Base-by-base conservation (phyloP, 805 yeast species). In the Clavispora carvajalis region DNA sequence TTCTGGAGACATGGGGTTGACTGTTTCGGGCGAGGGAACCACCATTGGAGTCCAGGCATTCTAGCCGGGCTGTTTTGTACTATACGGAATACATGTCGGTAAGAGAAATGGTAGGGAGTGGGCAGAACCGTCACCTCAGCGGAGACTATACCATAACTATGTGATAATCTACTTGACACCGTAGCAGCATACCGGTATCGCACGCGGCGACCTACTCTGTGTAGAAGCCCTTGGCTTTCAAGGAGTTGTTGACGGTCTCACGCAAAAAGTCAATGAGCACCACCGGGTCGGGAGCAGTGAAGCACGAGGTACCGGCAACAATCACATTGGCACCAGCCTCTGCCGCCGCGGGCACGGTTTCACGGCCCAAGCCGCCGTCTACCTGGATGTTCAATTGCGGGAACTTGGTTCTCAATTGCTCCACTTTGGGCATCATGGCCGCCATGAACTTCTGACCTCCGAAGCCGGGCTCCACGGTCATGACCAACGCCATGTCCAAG, bases 401-500 rank as follows among this genome's bases (percentile, higher is more conserved):
- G 62, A 73, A 88, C 54, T 72, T 75, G 28, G 60, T 63, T 63
- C 99, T 80, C 53, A 93, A 71, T 22, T 69, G 71, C 52, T 79
- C 82, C 36, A 91, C 98, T 66, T 91, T 91, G 47, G 95, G 88
- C 98, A 93, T 90, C 96, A 91, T 90, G 44, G 80, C 86, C 15
- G 79, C 69, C 96, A 87, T 89, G 71, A 93, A 93, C 62, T 84
- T 85, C 67, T 93, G 99, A 34, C 99, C 99, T 17, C 99, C 99
- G 60, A 93, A 91, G 0, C 99, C 99, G 11, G 99, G 99, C 67
- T 93, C 99, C 25, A 93, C 98, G 2, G 99, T 93, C 98, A 91
- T 93, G 33, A 93, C 83, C 43, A 93, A 73, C n/a, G 87, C 90
- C 96, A 91, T 87, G 62, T 93, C 98, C 51, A 91, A 71, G 41